Base-by-base conservation (phyloP, 164 flowering plant species). In the Echeveria elegans region DNA sequence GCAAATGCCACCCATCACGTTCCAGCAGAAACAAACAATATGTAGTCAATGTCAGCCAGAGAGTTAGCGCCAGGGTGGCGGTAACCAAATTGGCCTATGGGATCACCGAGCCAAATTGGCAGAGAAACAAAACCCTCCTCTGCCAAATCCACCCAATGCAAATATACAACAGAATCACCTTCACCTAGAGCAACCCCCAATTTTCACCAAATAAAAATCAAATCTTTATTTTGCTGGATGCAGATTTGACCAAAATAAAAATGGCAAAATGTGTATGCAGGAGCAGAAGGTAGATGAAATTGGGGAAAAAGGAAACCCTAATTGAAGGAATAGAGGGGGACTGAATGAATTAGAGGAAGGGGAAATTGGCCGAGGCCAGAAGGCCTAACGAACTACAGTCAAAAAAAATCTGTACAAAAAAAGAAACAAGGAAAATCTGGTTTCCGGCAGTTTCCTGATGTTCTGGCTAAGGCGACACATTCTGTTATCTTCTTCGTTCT, bases 1-100 rank as follows among this genome's bases (percentile, higher is more conserved):
- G 14, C 61, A 56, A 56, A 56, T 56, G 61, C 61, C 32, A 29
- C 61, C 61, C 61, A 56, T 56, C 61, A 2, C 59, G 24, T 23
- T 38, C 41, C 41, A 28, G 12, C 32, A 56, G 6, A 56, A 11
- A 56, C 19, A 56, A n/a, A 53, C 18, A 56, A 28, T 56, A 28
- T 28, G 3, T 28, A n/a, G n/a, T n/a, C 53, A 48, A 53, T 15
- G 3, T 21, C 29, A 24, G 24, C 47, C 47, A 43, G 5, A 43
- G 9, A 43, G 14, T 43, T 50, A 5, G n/a, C 50, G 2, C 19
- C 19, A n/a, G 21, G 11, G 21, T 1, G n/a, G n/a, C 6, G 56
- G 24, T 5, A 50, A 21, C 56, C 28, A 50, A n/a, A 50, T 28
- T 28, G 61, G 61, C 61, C 61, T 56, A 19, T 29, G 32, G 28